These are phyloP conservation scores for Quillaja saponaria DNA, from an alignment of 306 rosid genomes.

Conservation along the genomic window DNA sequence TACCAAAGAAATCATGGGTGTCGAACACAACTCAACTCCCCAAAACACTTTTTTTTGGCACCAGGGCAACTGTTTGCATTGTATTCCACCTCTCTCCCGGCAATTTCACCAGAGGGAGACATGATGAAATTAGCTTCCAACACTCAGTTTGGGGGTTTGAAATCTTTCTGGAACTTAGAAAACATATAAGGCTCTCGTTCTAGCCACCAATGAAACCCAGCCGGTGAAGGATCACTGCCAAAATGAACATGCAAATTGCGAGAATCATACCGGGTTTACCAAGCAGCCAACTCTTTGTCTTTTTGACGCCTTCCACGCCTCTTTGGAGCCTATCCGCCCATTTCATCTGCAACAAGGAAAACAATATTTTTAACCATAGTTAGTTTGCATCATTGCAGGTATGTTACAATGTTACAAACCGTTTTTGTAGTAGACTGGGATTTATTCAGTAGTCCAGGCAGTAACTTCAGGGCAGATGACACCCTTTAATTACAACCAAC, in stretches of 20 bases:
- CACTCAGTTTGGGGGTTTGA: conserved; percentile 21
- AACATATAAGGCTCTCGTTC: conserved; percentile 23
- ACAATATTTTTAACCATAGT: neutral
- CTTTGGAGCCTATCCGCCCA: conserved; percentile 91
- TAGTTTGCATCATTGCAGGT: too few species aligned
- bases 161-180: conserved; percentile 16
- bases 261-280: conserved; percentile 78
- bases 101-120: neutral
- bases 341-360: conserved; percentile 62
- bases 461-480: too few species aligned
- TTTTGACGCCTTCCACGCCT: conserved; percentile 75
- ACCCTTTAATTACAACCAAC: too few species aligned
- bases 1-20: neutral
- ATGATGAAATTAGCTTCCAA: conserved; percentile 11
- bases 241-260: conserved; percentile 80
- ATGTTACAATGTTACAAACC: too few species aligned
- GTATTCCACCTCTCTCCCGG: neutral
- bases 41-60: conserved; percentile 1
- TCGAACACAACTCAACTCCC: neutral
- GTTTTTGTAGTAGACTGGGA: too few species aligned
- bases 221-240: conserved; percentile 80
- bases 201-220: conserved; percentile 85
- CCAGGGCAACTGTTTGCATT: conserved; percentile 24
- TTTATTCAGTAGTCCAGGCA: too few species aligned
- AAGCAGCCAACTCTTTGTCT: conserved; percentile 82